Percentiles rank a stretch among this genome's conserved stretches.
phyloP scores from a whole-genome alignment of 768 basidiomycete species.

The Kwoniella sp. region DNA sequence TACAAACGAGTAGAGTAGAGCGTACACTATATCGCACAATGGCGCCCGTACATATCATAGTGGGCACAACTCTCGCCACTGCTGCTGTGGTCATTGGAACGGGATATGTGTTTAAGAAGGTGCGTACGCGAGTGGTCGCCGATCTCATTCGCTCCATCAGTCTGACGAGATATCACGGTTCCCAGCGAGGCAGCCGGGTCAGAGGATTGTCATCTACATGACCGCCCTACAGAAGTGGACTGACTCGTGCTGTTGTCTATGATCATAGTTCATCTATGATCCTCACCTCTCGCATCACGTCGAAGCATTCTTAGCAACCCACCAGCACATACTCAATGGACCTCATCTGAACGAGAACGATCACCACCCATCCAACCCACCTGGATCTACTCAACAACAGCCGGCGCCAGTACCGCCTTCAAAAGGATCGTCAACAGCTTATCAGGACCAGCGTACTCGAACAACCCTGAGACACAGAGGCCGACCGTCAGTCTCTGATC shows the following conservation, averaged over 20 bases:
- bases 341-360: background rate
- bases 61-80: constrained; percentile 40
- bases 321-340: constrained; percentile 9
- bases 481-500: background rate
- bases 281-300: constrained; percentile 45
- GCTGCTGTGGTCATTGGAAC: constrained; percentile 37
- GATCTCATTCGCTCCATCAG: no score
- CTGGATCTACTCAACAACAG: background rate
- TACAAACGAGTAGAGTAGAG: no score
- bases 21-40: no score
- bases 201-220: no score
- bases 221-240: no score
- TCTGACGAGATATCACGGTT: no score
- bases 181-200: no score
- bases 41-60: constrained; percentile 31
- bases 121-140: constrained; percentile 15
- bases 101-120: constrained; percentile 50
- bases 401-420: constrained; percentile 11
- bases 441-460: constrained; percentile 21
- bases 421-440: constrained; percentile 14
- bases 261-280: constrained; percentile 48
- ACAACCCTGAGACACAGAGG: constrained; percentile 15
- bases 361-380: background rate
- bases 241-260: no score
- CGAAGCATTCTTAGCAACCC: constrained; percentile 41